Base-by-base conservation (phyloP, 192 early-diverging fungal species). In the Gigaspora rosea region DNA sequence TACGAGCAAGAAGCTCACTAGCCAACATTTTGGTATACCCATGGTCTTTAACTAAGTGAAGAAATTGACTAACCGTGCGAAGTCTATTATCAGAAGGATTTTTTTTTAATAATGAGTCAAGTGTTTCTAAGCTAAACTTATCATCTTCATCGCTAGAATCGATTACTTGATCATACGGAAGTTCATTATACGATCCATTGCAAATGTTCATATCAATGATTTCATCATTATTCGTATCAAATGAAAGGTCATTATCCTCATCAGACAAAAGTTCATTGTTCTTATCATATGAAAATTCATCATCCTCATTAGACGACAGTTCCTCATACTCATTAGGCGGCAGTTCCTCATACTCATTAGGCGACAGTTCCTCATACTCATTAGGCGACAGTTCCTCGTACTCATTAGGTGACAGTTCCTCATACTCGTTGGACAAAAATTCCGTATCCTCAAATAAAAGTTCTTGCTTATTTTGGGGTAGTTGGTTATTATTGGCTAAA, bases 21-120 rank as follows among this genome's bases (percentile, higher is more conserved):
- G 18, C 13, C 11, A 36, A 67, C 16, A 67, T 12, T 47, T 67
- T 67, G 8, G 41, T 36, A 46, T 36, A 67, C 12, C 65, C 16
- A 18, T 67, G 65, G 35, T 67, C 36, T 67, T 67, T 35, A 46
- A 67, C 41, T 10, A 67, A 46, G 36, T 67, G 36, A 67, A 67
- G 36, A 46, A 67, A 67, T 67, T 67, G 65, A 47, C 32, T 67
- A 22, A 67, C 41, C 35, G 16, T 67, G 11, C 65, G 41, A 67
- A 67, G 65, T 47, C 13, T 13, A 18, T 5, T 35, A 67, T 67
- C 36, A 15, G 20, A 22, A 35, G 4, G 36, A 46, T 35, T 67
- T 67, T 67, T 46, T 47, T 47, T 67, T 47, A 67, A 47, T 46
- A 67, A 67, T 12, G 16, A 12, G 46, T 67, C 46, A 36, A 67